A percentile compares a stretch with the other conserved stretches of the same genome.
These are phyloP conservation scores for Colletotrichum phormii DNA, from an alignment of 2,329 filamentous ascomycete species.

Conservation along the genomic window DNA sequence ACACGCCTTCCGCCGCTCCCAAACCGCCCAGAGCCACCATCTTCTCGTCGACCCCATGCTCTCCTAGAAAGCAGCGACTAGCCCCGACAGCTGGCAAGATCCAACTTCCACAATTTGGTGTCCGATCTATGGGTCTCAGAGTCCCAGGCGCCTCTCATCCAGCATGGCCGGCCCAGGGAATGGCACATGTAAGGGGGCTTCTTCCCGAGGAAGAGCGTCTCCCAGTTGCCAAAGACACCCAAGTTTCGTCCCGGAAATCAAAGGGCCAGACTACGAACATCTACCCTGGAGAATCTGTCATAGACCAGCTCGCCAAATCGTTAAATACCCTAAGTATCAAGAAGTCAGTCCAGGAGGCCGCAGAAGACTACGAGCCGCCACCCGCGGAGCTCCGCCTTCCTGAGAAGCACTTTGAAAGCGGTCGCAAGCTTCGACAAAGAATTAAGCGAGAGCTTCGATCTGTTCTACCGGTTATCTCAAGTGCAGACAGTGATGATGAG, in stretches of 20 bases:
- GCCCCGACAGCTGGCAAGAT: conserved; percentile 45
- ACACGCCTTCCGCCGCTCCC: neutral
- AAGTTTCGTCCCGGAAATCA: conserved; percentile 55
- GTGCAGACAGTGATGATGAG: conserved; percentile 50
- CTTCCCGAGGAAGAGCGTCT: neutral
- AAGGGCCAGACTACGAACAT: conserved; percentile 61
- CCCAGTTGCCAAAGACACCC: neutral
- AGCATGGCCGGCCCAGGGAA: conserved; percentile 77
- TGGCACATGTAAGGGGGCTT: conserved; percentile 70
- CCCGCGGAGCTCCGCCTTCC: conserved; percentile 66
- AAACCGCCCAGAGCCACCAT: conserved; percentile 51
- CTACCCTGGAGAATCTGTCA: conserved; percentile 54
- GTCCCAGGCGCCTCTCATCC: conserved; percentile 75
- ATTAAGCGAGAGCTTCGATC: conserved; percentile 60
- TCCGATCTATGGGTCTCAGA: conserved; percentile 61
- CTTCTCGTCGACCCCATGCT: conserved; percentile 66
- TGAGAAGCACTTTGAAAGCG: conserved; percentile 68
- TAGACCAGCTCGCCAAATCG: conserved; percentile 49
- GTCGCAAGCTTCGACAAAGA: conserved; percentile 62
- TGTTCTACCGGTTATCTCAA: conserved; percentile 21
- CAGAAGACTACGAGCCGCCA: conserved; percentile 55
- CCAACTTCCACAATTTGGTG: conserved; percentile 57
- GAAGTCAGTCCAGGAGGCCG: conserved; percentile 48
- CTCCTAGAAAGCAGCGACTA: conserved; percentile 56
- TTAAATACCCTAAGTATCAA: conserved; percentile 52